These are phyloP conservation scores for Fistulinella prunicolor DNA, from an alignment of 768 basidiomycete species.

Conservation along the genomic window DNA sequence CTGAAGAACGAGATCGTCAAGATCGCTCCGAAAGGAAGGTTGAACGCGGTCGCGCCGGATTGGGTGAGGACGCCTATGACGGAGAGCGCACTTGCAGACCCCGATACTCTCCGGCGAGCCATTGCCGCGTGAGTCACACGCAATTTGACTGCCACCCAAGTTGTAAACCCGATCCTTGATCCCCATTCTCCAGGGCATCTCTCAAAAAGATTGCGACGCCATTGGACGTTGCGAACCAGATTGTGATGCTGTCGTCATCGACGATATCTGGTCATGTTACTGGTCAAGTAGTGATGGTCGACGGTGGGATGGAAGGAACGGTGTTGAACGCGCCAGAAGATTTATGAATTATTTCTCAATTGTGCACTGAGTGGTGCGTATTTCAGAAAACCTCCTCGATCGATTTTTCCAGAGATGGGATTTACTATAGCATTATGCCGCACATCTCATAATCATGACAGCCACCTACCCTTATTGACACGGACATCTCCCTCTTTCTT, in stretches of 20 bases:
- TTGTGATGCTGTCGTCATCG: conserved; percentile 58
- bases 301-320: conserved; percentile 79
- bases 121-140: conserved; percentile 58
- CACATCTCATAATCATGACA: no score
- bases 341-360: conserved; percentile 3
- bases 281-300: conserved; percentile 67
- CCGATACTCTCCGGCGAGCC: conserved; percentile 50
- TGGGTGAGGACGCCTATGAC: conserved; percentile 68
- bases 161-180: no score
- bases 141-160: no score
- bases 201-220: conserved; percentile 66
- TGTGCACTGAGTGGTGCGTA: no score
- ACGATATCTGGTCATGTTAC: conserved; percentile 69
- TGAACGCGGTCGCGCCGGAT: conserved; percentile 68
- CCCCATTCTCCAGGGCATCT: conserved; percentile 50
- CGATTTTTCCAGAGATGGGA: no score
- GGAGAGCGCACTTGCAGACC: conserved; percentile 54
- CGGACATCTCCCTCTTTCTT: no score
- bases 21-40: conserved; percentile 66
- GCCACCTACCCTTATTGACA: no score
- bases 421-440: no score
- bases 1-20: conserved; percentile 82
- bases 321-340: conserved; percentile 44
- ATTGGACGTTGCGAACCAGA: conserved; percentile 61
- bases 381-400: no score